Conservation (phyloP, 495 filamentous ascomycete species). For the Neurospora sublineolata region DNA sequence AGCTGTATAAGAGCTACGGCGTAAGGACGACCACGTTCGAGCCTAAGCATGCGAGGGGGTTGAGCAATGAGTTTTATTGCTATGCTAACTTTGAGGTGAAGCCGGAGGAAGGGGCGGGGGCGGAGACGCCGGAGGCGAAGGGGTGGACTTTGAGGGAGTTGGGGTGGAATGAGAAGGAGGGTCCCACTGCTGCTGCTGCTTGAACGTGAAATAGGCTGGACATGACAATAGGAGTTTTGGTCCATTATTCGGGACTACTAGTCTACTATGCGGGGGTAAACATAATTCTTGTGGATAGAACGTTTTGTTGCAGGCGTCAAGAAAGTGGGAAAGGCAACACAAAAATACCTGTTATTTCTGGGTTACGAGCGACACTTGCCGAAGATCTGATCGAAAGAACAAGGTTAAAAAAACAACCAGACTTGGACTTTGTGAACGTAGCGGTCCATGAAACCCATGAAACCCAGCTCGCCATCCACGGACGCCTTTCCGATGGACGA, state of each 20-base stretch:
- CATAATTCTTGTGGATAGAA: background rate
- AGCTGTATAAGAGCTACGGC: constrained; percentile 39
- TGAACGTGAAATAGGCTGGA: too few relatives aligned
- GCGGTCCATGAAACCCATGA: background rate
- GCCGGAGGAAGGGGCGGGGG: background rate
- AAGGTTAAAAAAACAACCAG: background rate
- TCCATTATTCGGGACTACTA: too few relatives aligned
- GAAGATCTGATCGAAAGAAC: background rate
- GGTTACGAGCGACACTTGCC: background rate
- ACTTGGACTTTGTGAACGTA: background rate
- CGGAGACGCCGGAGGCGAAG: background rate
- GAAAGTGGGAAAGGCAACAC: background rate
- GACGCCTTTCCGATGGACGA: background rate
- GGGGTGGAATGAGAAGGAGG: background rate
- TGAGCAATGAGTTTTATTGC: constrained; percentile 71
- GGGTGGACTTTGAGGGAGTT: background rate
- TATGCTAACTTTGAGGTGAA: constrained; percentile 61
- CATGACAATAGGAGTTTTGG: too few relatives aligned
- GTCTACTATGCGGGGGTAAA: background rate
- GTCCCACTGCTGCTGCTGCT: background rate
- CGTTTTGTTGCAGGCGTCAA: background rate
- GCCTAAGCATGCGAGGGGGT: constrained; percentile 50
- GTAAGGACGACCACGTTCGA: constrained; percentile 47
- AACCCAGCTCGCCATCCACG: background rate
- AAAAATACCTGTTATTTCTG: background rate